Base-by-base conservation (phyloP, 2,329 filamentous ascomycete genomes). In the Herpotrichia juniperi region DNA sequence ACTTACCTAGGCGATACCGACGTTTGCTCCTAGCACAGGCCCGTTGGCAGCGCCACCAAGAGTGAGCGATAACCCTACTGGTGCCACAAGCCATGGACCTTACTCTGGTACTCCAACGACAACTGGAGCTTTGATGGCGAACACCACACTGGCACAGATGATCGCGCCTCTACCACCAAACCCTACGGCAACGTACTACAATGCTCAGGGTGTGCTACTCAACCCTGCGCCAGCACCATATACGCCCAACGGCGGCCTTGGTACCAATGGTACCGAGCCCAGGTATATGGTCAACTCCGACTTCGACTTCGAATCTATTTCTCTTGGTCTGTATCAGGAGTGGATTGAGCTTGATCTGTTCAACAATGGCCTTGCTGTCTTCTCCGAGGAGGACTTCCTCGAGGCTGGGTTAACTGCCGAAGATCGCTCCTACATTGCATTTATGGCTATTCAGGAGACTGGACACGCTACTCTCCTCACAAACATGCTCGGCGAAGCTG, bases 261-360 rank as follows among this genome's bases (percentile, higher is more conserved):
- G 89, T 2, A 92, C 89, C 37, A 93, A 93, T 54, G 89, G 89
- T n/a, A 83, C 85, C 0, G 80, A 82, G 37, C 90, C 90, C 1
- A 84, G 91, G 1, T 93, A 93, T 73, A 85, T 88, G 54, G 86
- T 90, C 0, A 81, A 90, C 63, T 90, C 87, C 57, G 91, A 96
- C 65, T 93, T 91, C 66, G 90, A 93, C 71, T 93, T 88, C 69
- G 81, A 93, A 67, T 91, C 88, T 0, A 79, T 93, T 21, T 83
- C 86, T 0, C 77, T 93, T 10, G 88, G 82, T 2, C 76, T 93
- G 0, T 91, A 93, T 67, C 87, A 91, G 63, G 90, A 93, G 73
- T 93, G 84, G 81, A 90, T 93, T 48, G 89, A 93, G 74, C 79
- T 93, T 0, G 90, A 93, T 67, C 81, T 90, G 9, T 93, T 93